phyloP scores from a whole-genome alignment of 176 grass and related monocot genomes.

The Eleusine indica region DNA sequence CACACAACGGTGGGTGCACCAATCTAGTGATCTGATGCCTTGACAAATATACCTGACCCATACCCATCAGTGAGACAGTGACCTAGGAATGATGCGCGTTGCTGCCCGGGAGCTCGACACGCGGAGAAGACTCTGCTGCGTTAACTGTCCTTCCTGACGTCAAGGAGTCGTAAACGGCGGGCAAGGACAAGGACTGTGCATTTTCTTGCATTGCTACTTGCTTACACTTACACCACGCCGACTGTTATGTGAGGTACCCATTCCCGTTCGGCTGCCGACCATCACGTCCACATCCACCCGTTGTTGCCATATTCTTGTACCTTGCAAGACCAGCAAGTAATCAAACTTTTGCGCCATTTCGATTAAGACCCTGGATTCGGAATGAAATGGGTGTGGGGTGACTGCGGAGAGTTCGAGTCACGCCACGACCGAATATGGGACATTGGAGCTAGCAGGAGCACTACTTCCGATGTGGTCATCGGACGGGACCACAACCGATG shows the following conservation, averaged over 20 bases:
- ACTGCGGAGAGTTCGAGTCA: too few relatives aligned
- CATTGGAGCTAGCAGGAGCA: neutral
- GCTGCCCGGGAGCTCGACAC: too few relatives aligned
- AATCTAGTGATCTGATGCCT: neutral
- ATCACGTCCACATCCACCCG: neutral
- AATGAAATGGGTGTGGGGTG: too few relatives aligned
- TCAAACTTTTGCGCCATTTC: neutral
- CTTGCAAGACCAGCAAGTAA: conserved; percentile 9
- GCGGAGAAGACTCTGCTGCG: too few relatives aligned
- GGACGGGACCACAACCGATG: neutral
- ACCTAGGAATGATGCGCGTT: too few relatives aligned
- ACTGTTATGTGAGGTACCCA: neutral
- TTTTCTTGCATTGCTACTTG: neutral
- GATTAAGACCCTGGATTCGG: too few relatives aligned
- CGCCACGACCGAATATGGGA: too few relatives aligned
- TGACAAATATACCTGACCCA: conserved; percentile 5
- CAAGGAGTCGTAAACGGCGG: too few relatives aligned
- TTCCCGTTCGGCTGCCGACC: conserved; percentile 23
- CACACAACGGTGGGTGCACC: neutral
- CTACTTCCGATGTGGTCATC: neutral
- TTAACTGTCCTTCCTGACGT: too few relatives aligned
- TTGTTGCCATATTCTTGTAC: neutral
- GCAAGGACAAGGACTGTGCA: neutral
- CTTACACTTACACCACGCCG: neutral
- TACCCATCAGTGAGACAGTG: neutral